Conservation (phyloP, 176 grass and related monocot species). For the Oryza rufipogon region DNA sequence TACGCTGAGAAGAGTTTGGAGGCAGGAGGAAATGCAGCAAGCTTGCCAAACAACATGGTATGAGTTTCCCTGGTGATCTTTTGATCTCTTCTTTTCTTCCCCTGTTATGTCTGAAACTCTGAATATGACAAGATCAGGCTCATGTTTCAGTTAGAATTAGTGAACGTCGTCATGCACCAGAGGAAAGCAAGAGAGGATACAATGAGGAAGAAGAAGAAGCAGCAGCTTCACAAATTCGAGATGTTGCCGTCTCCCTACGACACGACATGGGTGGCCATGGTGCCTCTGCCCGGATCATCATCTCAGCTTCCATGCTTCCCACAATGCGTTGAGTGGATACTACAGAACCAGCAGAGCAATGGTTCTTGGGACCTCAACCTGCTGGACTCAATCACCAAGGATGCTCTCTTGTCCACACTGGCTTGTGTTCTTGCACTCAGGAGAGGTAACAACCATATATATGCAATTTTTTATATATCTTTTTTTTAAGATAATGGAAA, state of each 20-base stretch:
- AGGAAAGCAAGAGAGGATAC: background rate
- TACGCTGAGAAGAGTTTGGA: background rate
- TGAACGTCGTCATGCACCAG: background rate
- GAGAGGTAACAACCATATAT: constrained; percentile 50
- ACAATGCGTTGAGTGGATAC: constrained; percentile 59
- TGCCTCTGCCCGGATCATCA: constrained; percentile 41
- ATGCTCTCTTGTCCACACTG: constrained; percentile 62
- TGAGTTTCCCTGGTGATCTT: too few relatives aligned
- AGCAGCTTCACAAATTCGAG: background rate
- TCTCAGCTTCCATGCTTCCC: constrained; percentile 45
- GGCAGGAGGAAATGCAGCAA: background rate
- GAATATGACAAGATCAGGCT: background rate
- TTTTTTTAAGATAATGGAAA: too few relatives aligned
- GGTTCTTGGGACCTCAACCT: constrained; percentile 55
- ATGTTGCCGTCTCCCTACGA: background rate
- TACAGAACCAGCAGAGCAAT: constrained; percentile 56
- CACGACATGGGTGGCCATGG: constrained; percentile 56
- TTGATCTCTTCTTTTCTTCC: background rate
- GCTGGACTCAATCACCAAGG: constrained; percentile 32
- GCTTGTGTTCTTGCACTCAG: constrained; percentile 72
- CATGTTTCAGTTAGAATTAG: background rate
- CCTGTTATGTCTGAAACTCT: background rate
- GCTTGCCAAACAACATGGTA: background rate
- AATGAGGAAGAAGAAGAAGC: background rate
- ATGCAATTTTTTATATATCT: too few relatives aligned